Evolutionary conservation across 2,329 filamentous ascomycete species (phyloP).

Genomic region (Cryphonectria parasitica): DNA sequence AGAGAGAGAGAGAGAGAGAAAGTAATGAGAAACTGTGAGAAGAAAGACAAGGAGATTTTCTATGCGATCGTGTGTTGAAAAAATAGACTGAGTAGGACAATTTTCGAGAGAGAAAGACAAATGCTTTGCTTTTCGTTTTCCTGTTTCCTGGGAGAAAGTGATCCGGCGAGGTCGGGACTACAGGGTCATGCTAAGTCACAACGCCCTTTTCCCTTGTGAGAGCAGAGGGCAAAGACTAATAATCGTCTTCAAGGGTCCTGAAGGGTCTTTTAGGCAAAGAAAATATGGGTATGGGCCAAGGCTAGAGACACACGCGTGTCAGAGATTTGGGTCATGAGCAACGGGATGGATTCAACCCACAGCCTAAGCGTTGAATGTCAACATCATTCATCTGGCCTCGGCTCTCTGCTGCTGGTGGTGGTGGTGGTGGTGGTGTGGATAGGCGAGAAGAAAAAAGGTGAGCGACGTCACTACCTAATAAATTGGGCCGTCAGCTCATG

Average conservation of each 20-base stretch:
- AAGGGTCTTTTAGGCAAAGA: neutral
- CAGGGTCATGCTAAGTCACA: neutral
- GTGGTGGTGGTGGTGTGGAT: neutral
- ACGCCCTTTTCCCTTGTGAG: neutral
- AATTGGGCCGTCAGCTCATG: slow-evolving; percentile 4
- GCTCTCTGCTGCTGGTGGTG: neutral
- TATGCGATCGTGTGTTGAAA: neutral
- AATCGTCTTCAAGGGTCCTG: neutral
- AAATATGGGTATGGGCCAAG: slow-evolving; percentile 4
- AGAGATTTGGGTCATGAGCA: slow-evolving; percentile 1
- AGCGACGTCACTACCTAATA: slow-evolving; percentile 12
- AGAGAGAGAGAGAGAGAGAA: no score
- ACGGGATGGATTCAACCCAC: neutral
- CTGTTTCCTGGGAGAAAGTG: neutral
- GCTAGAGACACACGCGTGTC: slow-evolving; percentile 8
- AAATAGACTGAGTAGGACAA: neutral
- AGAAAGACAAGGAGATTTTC: neutral
- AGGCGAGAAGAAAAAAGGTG: neutral
- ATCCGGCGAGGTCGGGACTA: neutral
- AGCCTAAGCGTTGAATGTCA: slow-evolving; percentile 6
- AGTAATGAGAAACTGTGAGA: no score
- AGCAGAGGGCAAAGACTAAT: neutral
- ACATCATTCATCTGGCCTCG: slow-evolving; percentile 11
- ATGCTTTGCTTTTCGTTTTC: neutral
- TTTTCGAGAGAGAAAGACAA: neutral